Evolutionary conservation across 1,284 basidiomycete species (phyloP).

Genomic region (Kwoniella shivajii): DNA sequence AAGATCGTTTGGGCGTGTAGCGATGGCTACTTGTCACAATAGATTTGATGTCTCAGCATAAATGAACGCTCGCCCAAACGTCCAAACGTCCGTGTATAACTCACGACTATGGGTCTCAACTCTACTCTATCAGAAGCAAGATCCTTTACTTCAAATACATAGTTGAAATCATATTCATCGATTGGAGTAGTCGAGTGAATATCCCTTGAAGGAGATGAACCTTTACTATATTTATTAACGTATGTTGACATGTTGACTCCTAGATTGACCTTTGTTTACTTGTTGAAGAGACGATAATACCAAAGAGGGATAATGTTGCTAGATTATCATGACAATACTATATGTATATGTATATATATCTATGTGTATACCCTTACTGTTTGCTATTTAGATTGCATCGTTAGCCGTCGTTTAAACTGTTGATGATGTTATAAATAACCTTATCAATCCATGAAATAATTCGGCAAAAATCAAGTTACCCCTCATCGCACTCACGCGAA

Average conservation of each 20-base stretch:
- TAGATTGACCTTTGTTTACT: too few species aligned
- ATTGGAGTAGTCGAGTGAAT: slow-evolving; percentile 36
- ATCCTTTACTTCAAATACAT: slow-evolving; percentile 35
- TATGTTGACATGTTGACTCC: slow-evolving; percentile 8
- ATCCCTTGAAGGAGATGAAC: slow-evolving; percentile 21
- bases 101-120: slow-evolving; percentile 36
- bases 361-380: too few species aligned
- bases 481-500: too few species aligned
- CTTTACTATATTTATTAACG: slow-evolving; percentile 31
- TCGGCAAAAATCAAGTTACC: too few species aligned
- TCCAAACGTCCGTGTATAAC: not conserved
- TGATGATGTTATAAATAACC: too few species aligned
- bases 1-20: slow-evolving; percentile 38
- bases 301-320: too few species aligned
- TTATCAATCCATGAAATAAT: too few species aligned
- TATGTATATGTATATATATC: too few species aligned
- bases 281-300: too few species aligned
- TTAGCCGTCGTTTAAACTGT: too few species aligned
- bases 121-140: slow-evolving; percentile 40
- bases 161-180: slow-evolving; percentile 52
- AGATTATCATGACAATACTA: too few species aligned
- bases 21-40: slow-evolving; percentile 21
- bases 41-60: not conserved
- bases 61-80: not conserved
- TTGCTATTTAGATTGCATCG: too few species aligned